Conservation (phyloP, 75 land plant genomes). For the Azolla pinnata region DNA sequence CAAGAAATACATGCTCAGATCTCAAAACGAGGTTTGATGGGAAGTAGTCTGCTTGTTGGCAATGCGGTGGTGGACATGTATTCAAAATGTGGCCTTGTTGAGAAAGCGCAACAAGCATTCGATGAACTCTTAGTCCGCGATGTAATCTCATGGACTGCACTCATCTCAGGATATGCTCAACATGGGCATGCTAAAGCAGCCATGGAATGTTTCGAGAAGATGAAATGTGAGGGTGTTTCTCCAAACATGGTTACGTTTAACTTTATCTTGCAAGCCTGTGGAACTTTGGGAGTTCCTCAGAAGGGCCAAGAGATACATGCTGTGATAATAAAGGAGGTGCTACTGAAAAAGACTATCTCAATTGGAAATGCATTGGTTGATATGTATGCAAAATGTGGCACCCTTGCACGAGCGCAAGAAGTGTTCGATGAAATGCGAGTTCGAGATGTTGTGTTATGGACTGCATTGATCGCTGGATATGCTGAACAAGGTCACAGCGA, state of each 20-base stretch:
- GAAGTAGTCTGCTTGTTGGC: neutral
- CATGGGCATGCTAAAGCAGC: conserved; percentile 8
- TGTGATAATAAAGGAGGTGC: conserved; percentile 12
- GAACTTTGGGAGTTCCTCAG: conserved; percentile 22
- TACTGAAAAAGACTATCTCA: conserved; percentile 11
- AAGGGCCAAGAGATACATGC: conserved; percentile 31
- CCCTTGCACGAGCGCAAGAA: conserved; percentile 15
- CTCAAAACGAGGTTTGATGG: neutral
- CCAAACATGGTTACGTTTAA: conserved; percentile 43
- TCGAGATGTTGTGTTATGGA: conserved; percentile 31
- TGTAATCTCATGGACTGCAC: conserved; percentile 28
- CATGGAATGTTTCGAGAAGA: conserved; percentile 23
- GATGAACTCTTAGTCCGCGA: conserved; percentile 7
- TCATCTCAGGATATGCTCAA: conserved; percentile 32
- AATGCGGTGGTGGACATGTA: too few relatives aligned
- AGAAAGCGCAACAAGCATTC: neutral
- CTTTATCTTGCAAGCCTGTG: conserved; percentile 40
- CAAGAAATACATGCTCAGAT: conserved; percentile 24
- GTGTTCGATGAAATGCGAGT: conserved; percentile 14
- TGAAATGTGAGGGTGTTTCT: conserved; percentile 26
- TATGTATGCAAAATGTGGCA: conserved; percentile 26
- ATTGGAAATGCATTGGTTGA: conserved; percentile 28
- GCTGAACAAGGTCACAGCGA: conserved; percentile 12
- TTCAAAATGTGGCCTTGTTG: too few relatives aligned
- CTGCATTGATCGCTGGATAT: conserved; percentile 31